phyloP scores from a whole-genome alignment of 78 protist species.

The Mastigamoeba balamuthi region DNA sequence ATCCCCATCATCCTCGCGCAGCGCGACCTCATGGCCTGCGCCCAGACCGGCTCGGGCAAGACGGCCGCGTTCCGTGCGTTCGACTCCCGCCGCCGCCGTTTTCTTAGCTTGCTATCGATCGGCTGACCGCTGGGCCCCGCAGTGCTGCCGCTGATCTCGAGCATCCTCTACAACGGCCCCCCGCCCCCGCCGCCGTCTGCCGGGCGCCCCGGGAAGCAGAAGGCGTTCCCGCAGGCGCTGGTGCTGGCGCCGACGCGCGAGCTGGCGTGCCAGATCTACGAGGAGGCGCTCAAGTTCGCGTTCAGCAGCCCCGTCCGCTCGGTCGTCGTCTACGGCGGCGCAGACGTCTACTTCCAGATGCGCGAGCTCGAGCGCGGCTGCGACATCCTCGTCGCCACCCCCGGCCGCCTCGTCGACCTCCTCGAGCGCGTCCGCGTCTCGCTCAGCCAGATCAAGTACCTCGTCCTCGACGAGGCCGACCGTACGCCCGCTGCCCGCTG shows the following conservation, averaged over 20 bases:
- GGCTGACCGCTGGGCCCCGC: no score
- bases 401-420: constrained; percentile 95
- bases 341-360: constrained; percentile 75
- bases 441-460: constrained; percentile 47
- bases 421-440: constrained; percentile 74
- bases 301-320: constrained; percentile 57
- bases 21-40: constrained; percentile 98
- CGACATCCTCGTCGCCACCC: constrained; percentile 94
- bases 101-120: no score
- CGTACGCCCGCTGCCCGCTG: no score
- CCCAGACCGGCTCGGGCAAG: constrained; percentile 98
- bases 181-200: constrained; percentile 24
- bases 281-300: constrained; percentile 81
- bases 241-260: constrained; percentile 98
- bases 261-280: constrained; percentile 87
- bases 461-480: constrained; percentile 97
- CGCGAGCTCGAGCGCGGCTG: constrained; percentile 87
- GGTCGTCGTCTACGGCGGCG: constrained; percentile 96
- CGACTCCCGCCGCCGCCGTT: no score
- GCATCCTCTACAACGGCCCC: constrained; percentile 33
- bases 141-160: constrained; percentile 64
- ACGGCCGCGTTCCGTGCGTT: constrained; percentile 96
- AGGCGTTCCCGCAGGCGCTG: constrained; percentile 59
- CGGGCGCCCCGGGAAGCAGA: constrained; percentile 11
- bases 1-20: constrained; percentile 67